Conservation (phyloP, 169 alveolate genomes). For the Cryptosporidium felis region DNA sequence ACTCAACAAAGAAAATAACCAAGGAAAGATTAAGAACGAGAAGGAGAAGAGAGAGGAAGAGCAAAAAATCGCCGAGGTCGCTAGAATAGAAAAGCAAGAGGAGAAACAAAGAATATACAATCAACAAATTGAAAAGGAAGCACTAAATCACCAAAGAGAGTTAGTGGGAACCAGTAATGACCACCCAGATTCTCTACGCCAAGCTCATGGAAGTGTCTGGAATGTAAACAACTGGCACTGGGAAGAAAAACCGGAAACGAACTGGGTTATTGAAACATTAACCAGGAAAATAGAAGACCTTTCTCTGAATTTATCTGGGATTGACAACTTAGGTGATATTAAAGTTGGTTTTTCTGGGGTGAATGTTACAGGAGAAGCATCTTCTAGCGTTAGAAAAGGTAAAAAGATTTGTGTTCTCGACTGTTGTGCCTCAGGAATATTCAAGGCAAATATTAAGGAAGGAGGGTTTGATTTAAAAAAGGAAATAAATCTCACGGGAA, state of each 20-base stretch:
- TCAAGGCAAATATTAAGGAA: slow-evolving; percentile 3
- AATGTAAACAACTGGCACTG: slow-evolving; percentile 76
- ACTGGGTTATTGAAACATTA: slow-evolving; percentile 74
- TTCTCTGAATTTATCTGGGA: neutral
- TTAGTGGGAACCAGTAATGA: neutral
- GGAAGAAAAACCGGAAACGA: slow-evolving; percentile 78
- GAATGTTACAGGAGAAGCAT: slow-evolving; percentile 76
- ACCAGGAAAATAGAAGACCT: slow-evolving; percentile 59
- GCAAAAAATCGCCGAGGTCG: slow-evolving; percentile 35
- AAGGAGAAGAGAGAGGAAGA: slow-evolving; percentile 41
- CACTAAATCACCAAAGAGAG: slow-evolving; percentile 20
- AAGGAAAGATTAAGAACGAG: slow-evolving; percentile 1
- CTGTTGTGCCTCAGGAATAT: slow-evolving; percentile 10
- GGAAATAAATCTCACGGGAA: slow-evolving; percentile 5
- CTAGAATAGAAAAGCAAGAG: slow-evolving; percentile 20
- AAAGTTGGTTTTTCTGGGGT: slow-evolving; percentile 64
- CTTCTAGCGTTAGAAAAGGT: slow-evolving; percentile 76
- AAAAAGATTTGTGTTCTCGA: slow-evolving; percentile 73
- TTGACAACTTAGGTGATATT: neutral
- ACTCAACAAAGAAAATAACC: slow-evolving; percentile 21
- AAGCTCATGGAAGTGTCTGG: slow-evolving; percentile 75
- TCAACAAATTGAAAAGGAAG: slow-evolving; percentile 26
- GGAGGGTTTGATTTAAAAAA: neutral
- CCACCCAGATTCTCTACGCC: neutral
- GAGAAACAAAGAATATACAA: slow-evolving; percentile 40